phyloP scores from a whole-genome alignment of 345 rosid species.

The Rhodamnia rubescens region DNA sequence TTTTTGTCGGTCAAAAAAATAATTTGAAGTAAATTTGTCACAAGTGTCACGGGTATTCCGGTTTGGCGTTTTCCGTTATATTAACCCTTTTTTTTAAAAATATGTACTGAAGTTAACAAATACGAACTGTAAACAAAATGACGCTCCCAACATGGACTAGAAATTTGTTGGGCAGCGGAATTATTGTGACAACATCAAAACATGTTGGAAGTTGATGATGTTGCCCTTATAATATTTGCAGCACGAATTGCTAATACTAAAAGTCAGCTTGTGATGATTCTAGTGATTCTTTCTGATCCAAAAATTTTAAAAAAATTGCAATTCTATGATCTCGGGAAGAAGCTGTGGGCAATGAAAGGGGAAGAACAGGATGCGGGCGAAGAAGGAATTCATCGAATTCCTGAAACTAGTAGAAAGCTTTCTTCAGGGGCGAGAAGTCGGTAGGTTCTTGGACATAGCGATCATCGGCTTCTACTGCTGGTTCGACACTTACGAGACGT shows the following conservation, averaged over 20 bases:
- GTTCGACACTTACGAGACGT: conserved; percentile 14
- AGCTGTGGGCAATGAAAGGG: not conserved
- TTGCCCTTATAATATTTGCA: too few relatives aligned
- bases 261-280: not conserved
- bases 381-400: conserved; percentile 13
- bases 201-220: too few relatives aligned
- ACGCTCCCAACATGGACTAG: not conserved
- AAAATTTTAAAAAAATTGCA: not conserved
- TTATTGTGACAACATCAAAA: not conserved
- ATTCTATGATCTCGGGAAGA: conserved; percentile 5
- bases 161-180: not conserved
- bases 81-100: too few relatives aligned
- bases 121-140: too few relatives aligned
- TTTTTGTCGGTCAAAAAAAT: too few relatives aligned
- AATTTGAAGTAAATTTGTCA: too few relatives aligned
- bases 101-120: not conserved
- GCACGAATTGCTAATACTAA: not conserved
- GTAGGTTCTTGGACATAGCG: conserved; percentile 14
- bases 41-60: too few relatives aligned
- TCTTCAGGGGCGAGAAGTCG: conserved; percentile 13
- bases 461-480: conserved; percentile 7
- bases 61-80: too few relatives aligned
- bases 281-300: not conserved
- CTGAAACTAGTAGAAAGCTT: conserved; percentile 19
- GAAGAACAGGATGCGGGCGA: conserved; percentile 13